These are phyloP conservation scores for Colletotrichum tanaceti DNA, from an alignment of 2,329 filamentous ascomycete species.

Conservation along the genomic window DNA sequence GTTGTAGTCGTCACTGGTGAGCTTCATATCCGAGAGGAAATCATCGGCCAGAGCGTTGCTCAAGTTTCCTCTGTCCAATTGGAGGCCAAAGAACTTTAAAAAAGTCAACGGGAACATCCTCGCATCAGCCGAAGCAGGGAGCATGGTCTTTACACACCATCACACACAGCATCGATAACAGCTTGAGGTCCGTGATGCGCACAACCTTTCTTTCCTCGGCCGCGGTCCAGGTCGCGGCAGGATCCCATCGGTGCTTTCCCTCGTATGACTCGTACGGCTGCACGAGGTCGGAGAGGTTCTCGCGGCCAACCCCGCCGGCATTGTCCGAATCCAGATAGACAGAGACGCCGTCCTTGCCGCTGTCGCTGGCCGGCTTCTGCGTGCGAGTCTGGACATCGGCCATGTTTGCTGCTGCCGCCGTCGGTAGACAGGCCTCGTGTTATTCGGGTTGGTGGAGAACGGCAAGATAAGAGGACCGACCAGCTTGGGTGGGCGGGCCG, in stretches of 20 bases:
- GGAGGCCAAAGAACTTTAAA: constrained; percentile 67
- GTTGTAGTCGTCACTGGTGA: constrained; percentile 66
- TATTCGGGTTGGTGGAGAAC: neutral
- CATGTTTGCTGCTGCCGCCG: constrained; percentile 43
- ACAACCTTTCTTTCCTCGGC: constrained; percentile 67
- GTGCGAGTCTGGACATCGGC: constrained; percentile 47
- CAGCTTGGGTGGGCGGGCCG: constrained; percentile 19
- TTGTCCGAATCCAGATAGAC: constrained; percentile 43
- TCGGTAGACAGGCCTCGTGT: neutral
- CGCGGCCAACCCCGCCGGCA: constrained; percentile 51
- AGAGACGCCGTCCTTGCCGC: constrained; percentile 42
- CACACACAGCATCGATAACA: constrained; percentile 52
- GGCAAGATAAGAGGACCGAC: constrained; percentile 7
- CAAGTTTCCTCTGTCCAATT: constrained; percentile 73
- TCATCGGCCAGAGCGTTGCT: constrained; percentile 72
- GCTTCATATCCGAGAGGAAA: constrained; percentile 64
- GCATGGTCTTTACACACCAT: constrained; percentile 56
- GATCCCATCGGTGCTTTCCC: constrained; percentile 69
- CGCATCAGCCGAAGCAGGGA: constrained; percentile 6
- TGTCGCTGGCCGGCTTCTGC: constrained; percentile 37
- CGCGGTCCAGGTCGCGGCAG: constrained; percentile 65
- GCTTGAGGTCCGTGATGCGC: constrained; percentile 61
- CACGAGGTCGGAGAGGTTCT: constrained; percentile 50
- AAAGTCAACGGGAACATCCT: neutral
- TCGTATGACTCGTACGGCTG: constrained; percentile 67